Percentiles rank a stretch among this genome's conserved stretches.
Conservation (phyloP, 192 early-diverging fungal species). For the Coemansia reversa region DNA sequence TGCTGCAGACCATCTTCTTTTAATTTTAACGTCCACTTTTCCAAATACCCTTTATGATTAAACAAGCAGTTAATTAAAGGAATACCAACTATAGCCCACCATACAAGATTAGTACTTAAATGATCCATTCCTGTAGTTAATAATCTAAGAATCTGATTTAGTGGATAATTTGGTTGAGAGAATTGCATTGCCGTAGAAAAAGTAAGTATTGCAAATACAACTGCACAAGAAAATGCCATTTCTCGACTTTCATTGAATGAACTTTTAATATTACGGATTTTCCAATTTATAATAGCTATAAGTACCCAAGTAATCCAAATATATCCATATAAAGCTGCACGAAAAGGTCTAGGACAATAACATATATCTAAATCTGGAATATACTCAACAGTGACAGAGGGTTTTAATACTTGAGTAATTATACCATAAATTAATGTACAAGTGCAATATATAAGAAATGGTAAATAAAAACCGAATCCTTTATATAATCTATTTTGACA, state of each 20-base stretch:
- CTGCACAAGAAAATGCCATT: constrained; percentile 34
- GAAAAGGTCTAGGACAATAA: constrained; percentile 35
- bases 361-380: constrained; percentile 24
- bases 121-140: constrained; percentile 43
- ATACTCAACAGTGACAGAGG: constrained; percentile 35
- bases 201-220: constrained; percentile 37
- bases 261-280: constrained; percentile 51
- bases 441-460: constrained; percentile 26
- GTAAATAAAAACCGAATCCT: constrained; percentile 35
- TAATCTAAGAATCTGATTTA: constrained; percentile 30
- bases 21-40: constrained; percentile 32
- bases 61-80: constrained; percentile 42
- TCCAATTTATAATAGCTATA: constrained; percentile 37
- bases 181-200: constrained; percentile 35
- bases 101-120: constrained; percentile 39
- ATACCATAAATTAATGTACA: constrained; percentile 36
- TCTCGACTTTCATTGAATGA: constrained; percentile 53
- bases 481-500: constrained; percentile 24
- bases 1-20: constrained; percentile 40
- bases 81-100: constrained; percentile 49
- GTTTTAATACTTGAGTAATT: constrained; percentile 27
- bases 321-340: constrained; percentile 24
- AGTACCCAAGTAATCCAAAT: constrained; percentile 48
- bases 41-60: constrained; percentile 21
- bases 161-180: constrained; percentile 28